Percentiles rank a stretch among this genome's conserved stretches.
Evolutionary conservation across 257 asterid genomes (phyloP).

Genomic region (Capsicum baccatum): DNA sequence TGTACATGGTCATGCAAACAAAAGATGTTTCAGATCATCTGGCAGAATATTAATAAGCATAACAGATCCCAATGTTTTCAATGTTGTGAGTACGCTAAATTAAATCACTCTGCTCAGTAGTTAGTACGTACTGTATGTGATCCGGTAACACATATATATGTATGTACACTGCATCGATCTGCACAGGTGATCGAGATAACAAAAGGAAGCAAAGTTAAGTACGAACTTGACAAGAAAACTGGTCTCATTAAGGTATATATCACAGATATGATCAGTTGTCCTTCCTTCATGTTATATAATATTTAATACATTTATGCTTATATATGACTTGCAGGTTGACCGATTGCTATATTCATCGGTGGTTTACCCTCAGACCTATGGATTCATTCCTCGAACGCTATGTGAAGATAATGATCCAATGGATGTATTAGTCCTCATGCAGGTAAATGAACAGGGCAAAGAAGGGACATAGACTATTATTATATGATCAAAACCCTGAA

Average conservation of each 20-base stretch:
- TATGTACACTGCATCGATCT: background rate
- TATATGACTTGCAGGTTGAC: slow-evolving; percentile 1
- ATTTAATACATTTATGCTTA: background rate
- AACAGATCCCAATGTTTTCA: slow-evolving; percentile 55
- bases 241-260: slow-evolving; percentile 18
- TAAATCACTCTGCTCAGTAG: background rate
- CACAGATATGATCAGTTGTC: background rate
- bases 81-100: slow-evolving; percentile 46
- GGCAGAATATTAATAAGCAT: no score
- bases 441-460: no score
- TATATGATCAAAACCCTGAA: no score
- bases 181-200: slow-evolving; percentile 63
- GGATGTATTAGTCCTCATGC: no score
- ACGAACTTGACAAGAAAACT: slow-evolving; percentile 57
- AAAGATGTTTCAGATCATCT: no score
- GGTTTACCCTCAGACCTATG: slow-evolving; percentile 23
- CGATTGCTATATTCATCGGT: slow-evolving; percentile 24
- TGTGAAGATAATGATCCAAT: slow-evolving; percentile 5
- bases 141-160: background rate
- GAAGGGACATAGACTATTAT: no score
- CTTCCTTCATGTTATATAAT: background rate
- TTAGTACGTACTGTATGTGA: background rate
- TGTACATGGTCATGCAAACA: no score
- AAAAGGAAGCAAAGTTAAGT: slow-evolving; percentile 68
- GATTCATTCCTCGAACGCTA: slow-evolving; percentile 22